Conservation (phyloP, 306 rosid species). For the Pyrus betulifolia region DNA sequence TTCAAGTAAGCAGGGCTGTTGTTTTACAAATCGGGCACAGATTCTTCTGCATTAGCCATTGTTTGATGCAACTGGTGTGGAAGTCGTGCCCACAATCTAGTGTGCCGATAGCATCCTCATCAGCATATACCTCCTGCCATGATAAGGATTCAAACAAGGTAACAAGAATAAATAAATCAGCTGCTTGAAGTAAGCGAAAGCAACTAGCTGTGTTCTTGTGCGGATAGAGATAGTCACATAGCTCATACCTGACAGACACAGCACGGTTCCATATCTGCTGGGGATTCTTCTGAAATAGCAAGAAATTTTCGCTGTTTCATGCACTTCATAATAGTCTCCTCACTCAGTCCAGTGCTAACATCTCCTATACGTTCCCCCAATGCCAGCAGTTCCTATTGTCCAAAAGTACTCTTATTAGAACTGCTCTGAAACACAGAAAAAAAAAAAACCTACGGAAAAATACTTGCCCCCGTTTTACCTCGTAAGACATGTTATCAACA, state of each 20-base stretch:
- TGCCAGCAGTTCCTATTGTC: conserved; percentile 71
- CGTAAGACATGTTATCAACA: conserved; percentile 90
- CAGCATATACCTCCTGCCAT: conserved; percentile 59
- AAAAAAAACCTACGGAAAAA: neutral
- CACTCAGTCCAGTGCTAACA: conserved; percentile 70
- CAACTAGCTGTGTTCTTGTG: neutral
- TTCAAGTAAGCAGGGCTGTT: conserved; percentile 54
- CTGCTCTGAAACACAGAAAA: neutral
- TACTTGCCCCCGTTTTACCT: conserved; percentile 44
- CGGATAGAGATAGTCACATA: neutral
- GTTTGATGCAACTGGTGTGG: conserved; percentile 71
- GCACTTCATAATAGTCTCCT: conserved; percentile 44
- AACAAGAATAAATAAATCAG: neutral
- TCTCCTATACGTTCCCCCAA: conserved; percentile 83
- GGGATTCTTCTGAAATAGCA: conserved; percentile 22
- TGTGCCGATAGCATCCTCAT: conserved; percentile 57
- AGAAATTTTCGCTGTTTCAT: conserved; percentile 44
- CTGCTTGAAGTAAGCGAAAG: neutral
- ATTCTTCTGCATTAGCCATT: conserved; percentile 83
- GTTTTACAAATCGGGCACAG: conserved; percentile 87
- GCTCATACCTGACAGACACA: conserved; percentile 73
- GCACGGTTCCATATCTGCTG: conserved; percentile 61
- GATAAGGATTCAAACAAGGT: neutral
- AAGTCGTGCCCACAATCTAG: conserved; percentile 88
- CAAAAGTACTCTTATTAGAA: conserved; percentile 19